Percentiles rank a stretch among this genome's conserved stretches.
These are phyloP conservation scores for Excoecaria cochinchinensis DNA, from an alignment of 345 rosid genomes.

Conservation along the genomic window DNA sequence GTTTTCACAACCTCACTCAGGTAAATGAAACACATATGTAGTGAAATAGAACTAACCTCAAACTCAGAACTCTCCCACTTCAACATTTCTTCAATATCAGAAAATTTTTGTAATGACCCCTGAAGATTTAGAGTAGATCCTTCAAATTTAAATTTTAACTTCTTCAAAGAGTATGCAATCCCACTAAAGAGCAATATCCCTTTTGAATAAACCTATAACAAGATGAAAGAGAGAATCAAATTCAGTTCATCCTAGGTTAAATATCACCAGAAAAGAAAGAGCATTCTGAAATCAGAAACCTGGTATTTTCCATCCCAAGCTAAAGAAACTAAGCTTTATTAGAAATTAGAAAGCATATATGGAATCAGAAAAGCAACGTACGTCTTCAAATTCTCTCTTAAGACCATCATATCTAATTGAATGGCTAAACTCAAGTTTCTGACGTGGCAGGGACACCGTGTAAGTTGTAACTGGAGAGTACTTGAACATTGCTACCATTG, in stretches of 20 bases:
- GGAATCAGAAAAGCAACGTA: slow-evolving; percentile 30
- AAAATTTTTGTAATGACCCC: slow-evolving; percentile 45
- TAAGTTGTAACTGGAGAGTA: slow-evolving; percentile 73
- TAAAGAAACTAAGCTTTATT: slow-evolving; percentile 6
- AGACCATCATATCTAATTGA: slow-evolving; percentile 52
- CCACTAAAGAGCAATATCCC: slow-evolving; percentile 63
- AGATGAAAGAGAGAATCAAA: slow-evolving; percentile 16
- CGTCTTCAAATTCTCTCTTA: slow-evolving; percentile 55
- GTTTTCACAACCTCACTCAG: background rate
- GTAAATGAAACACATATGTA: background rate
- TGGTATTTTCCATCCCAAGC: background rate
- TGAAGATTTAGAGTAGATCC: slow-evolving; percentile 47
- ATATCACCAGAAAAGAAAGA: background rate
- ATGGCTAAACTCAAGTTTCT: slow-evolving; percentile 58
- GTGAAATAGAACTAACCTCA: slow-evolving; percentile 56
- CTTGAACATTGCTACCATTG: slow-evolving; percentile 83
- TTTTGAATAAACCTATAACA: slow-evolving; percentile 54
- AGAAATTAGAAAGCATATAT: slow-evolving; percentile 5
- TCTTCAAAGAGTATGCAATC: slow-evolving; percentile 49
- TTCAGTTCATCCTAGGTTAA: background rate
- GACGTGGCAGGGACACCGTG: slow-evolving; percentile 70
- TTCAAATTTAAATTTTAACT: slow-evolving; percentile 40
- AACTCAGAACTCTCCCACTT: slow-evolving; percentile 51
- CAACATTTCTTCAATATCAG: slow-evolving; percentile 65
- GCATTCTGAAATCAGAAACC: background rate